Conservation (phyloP, 192 early-diverging fungal genomes). For the Umbelopsis sp. region DNA sequence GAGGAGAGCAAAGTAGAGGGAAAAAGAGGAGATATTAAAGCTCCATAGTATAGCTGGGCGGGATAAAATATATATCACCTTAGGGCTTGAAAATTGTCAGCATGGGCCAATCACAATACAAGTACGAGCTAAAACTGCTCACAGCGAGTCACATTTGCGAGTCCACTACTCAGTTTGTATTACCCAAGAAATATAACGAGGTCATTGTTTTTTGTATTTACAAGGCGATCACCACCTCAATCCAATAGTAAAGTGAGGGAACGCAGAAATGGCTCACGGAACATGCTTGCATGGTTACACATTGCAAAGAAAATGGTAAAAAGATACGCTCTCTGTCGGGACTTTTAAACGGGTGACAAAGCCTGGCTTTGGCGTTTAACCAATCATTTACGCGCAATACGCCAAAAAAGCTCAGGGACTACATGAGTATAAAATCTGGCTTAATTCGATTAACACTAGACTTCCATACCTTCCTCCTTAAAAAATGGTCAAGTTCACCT, state of each 20-base stretch:
- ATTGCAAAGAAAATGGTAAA: neutral
- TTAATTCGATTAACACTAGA: no score
- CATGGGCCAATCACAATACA: constrained; percentile 5
- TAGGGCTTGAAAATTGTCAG: neutral
- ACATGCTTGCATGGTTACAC: neutral
- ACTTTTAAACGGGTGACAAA: neutral
- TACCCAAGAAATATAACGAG: no score
- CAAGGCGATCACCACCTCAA: neutral
- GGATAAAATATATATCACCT: no score
- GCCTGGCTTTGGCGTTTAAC: neutral
- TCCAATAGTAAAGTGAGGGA: neutral
- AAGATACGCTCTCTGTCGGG: neutral
- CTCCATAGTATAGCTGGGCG: no score
- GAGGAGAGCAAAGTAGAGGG: neutral
- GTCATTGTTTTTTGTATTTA: neutral
- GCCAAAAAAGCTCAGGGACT: neutral
- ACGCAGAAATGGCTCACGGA: constrained; percentile 13
- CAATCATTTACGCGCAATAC: neutral
- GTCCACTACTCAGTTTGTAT: no score
- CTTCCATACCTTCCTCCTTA: neutral
- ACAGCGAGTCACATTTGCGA: neutral
- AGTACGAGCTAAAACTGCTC: constrained; percentile 14
- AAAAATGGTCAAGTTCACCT: constrained; percentile 7
- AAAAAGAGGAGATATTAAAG: neutral
- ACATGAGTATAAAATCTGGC: neutral